phyloP scores from a whole-genome alignment of 2,329 filamentous ascomycete genomes.

The Fusarium udum region DNA sequence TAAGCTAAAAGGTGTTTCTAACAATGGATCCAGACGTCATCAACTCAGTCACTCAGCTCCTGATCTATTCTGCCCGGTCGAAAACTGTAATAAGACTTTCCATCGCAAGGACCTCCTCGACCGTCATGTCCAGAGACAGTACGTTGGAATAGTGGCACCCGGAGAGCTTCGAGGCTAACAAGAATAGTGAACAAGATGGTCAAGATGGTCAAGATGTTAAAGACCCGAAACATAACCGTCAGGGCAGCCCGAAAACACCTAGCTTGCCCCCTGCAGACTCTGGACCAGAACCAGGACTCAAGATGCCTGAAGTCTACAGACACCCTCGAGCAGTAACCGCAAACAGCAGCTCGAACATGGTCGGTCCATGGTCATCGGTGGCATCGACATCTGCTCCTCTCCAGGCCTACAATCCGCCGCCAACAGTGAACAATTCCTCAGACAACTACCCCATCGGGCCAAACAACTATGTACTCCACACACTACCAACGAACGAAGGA shows the following conservation, averaged over 20 bases:
- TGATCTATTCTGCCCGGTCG: conserved; percentile 59
- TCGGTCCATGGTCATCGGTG: conserved; percentile 37
- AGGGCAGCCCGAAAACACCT: conserved; percentile 31
- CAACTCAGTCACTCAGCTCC: conserved; percentile 68
- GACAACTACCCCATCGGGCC: conserved; percentile 35
- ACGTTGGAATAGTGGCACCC: conserved; percentile 27
- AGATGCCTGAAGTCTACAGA: conserved; percentile 32
- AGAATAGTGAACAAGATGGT: conserved; percentile 36
- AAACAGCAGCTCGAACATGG: conserved; percentile 19
- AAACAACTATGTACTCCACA: conserved; percentile 37
- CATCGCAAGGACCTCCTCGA: conserved; percentile 67
- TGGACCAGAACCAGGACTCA: conserved; percentile 26
- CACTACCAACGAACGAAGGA: conserved; percentile 25
- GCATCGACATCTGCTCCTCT: conserved; percentile 7
- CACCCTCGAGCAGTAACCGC: conserved; percentile 18
- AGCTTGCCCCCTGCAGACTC: conserved; percentile 18
- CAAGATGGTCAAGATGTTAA: conserved; percentile 25
- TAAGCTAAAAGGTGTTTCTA: conserved; percentile 29
- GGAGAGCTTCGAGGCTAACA: conserved; percentile 23
- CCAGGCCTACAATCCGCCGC: conserved; percentile 18
- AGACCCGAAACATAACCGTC: conserved; percentile 6
- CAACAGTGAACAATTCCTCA: conserved; percentile 26
- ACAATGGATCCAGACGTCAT: conserved; percentile 59
- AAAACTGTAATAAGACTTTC: conserved; percentile 66
- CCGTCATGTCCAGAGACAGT: conserved; percentile 61